Base-by-base conservation (phyloP, 2,329 filamentous ascomycete species). In the Venturia carpophila region DNA sequence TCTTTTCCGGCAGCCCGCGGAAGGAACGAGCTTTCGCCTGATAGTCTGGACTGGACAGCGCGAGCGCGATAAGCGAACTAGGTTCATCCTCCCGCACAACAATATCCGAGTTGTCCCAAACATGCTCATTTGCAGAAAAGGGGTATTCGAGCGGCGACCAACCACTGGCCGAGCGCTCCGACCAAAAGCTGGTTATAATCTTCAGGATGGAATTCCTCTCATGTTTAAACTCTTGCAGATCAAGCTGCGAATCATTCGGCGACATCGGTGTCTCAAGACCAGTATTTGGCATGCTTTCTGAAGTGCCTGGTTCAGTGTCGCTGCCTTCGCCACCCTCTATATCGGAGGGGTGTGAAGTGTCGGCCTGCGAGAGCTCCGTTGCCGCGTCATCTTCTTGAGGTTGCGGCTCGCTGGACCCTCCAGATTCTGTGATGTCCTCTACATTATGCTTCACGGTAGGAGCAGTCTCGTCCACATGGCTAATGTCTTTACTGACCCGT, bases 81-180 rank as follows among this genome's bases (percentile, higher is more conserved):
- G 94, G 94, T 76, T 99, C 94, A 74, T 99, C 94, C 75, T 99
- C 94, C 47, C 94, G 87, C 45, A 99, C 92, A 69, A 99, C 96
- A 68, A 99, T 92, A 74, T 99, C 91, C 10, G 92, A 96, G 76
- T 99, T 92, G 64, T 92, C 90, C 77, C 97, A 97, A 60, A 99
- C 92, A 74, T 99, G 94, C 73, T 99, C 94, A 19, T 88, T 90
- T 58, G 88, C 71, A 24, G 77, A 75, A 52, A 97, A 84, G 3
- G 95, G 95, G 71, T 99, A 99, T 64, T 99, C 94, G 24, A 99
- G 83, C 27, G 89, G 85, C 6, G 89, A 84, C 94, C 94, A 99
- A 45, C 93, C 92, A 74, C 92, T 97, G 30, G 95, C 91, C 60
- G 94, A 97, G 64, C 94, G 86, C 76, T 99, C 95, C 2, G 94